Evolutionary conservation across 2,329 filamentous ascomycete species (phyloP).

Genomic region (Neofusicoccum ribis): DNA sequence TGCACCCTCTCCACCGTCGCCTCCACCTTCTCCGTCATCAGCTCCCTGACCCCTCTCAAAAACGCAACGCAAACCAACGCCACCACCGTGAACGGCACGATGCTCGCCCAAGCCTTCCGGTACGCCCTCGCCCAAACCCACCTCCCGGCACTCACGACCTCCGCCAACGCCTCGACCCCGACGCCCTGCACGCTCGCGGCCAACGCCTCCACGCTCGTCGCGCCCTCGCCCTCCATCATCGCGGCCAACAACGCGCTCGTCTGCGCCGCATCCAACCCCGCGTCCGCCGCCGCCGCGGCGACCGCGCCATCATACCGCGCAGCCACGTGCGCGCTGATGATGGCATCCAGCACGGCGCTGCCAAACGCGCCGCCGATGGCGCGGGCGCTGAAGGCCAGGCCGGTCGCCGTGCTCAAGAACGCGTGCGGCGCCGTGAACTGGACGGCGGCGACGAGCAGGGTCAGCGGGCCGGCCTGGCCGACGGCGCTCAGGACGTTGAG

Average conservation of each 20-base stretch:
- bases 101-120: constrained; percentile 32
- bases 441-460: constrained; percentile 33
- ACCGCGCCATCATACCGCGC: constrained; percentile 25
- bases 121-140: constrained; percentile 34
- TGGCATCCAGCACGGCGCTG: constrained; percentile 32
- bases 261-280: constrained; percentile 21
- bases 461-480: constrained; percentile 32
- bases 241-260: constrained; percentile 25
- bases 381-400: constrained; percentile 34
- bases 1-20: constrained; percentile 30
- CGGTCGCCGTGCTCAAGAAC: constrained; percentile 33
- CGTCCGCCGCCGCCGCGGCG: neutral
- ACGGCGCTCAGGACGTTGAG: constrained; percentile 32
- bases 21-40: constrained; percentile 36
- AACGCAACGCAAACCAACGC: constrained; percentile 28
- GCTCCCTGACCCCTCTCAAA: constrained; percentile 31
- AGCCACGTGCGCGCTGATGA: constrained; percentile 29
- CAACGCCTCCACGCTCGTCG: constrained; percentile 20
- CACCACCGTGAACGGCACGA: constrained; percentile 34
- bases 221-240: constrained; percentile 25
- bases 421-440: constrained; percentile 35
- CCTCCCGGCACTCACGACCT: constrained; percentile 30
- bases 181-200: constrained; percentile 23
- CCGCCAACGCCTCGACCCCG: constrained; percentile 24
- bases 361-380: constrained; percentile 36